Percentiles rank a stretch among this genome's conserved stretches.
These are phyloP conservation scores for Clavispora fructus DNA, from an alignment of 805 yeast genomes.

Conservation along the genomic window DNA sequence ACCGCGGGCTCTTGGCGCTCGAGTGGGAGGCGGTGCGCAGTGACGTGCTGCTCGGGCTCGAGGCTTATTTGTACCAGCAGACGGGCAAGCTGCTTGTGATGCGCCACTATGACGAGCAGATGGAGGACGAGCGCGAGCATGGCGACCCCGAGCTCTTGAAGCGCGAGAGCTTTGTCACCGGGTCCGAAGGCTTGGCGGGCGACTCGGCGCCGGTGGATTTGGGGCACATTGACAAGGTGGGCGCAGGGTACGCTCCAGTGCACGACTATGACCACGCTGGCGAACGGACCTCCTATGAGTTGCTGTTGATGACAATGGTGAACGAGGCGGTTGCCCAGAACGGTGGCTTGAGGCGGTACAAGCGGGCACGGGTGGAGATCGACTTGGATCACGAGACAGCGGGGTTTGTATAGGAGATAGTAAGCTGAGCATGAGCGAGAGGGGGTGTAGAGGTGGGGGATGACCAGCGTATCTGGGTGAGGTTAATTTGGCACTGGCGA, in stretches of 20 bases:
- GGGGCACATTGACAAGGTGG: constrained; percentile 12
- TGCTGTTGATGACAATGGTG: constrained; percentile 21
- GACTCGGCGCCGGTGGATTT: constrained; percentile 13
- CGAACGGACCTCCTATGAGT: constrained; percentile 24
- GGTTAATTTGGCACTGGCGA: too few relatives aligned
- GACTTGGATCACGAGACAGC: constrained; percentile 23
- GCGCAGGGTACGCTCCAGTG: constrained; percentile 23
- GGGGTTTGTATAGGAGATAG: background rate
- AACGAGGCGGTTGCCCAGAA: constrained; percentile 16
- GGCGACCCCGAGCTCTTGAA: constrained; percentile 9
- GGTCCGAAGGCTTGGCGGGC: constrained; percentile 8
- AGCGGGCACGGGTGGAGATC: constrained; percentile 13
- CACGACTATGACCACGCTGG: constrained; percentile 31
- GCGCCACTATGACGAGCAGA: constrained; percentile 6
- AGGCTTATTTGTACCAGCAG: constrained; percentile 29
- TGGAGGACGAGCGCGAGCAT: constrained; percentile 11
- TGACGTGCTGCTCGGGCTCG: constrained; percentile 33
- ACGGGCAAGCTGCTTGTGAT: constrained; percentile 21
- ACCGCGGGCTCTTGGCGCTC: constrained; percentile 33
- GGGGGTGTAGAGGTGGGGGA: background rate
- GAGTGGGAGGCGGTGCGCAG: constrained; percentile 41
- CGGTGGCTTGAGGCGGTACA: background rate
- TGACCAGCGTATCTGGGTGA: too few relatives aligned
- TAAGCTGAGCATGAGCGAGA: too few relatives aligned
- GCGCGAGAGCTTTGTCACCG: constrained; percentile 6